Base-by-base conservation (phyloP, 1,284 basidiomycete genomes). In the Crepidotus sp. region DNA sequence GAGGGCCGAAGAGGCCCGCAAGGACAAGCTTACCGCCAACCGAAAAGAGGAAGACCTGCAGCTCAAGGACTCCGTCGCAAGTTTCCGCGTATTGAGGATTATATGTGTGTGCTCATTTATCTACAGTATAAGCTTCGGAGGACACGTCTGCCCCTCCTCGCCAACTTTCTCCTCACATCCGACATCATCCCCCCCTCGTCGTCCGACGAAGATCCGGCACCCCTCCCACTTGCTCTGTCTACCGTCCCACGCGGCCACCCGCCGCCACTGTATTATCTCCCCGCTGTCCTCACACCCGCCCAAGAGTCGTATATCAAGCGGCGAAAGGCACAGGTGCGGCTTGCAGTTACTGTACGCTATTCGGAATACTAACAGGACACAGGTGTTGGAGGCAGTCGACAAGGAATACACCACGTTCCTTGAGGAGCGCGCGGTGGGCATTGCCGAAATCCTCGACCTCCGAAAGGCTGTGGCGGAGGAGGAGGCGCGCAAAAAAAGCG, bases 31-130 rank as follows among this genome's bases (percentile, higher is more conserved):
- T 32, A 54, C 57, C 29, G 82, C 84, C 36, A 84, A 77, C 61
- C 68, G 83, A 50, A 84, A 77, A 60, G 84, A 87, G 61, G 83
- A 87, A 59, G 84, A 88, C 6, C 59, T 86, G 36, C 80, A 83
- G 57, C 69, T 87, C 36, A 82, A 78, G 60, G 82, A 86, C 55
- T 85, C 82, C 2, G 76, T 87, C 53, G 83, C 85, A 58, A 50
- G 83, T 72, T 15, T 40, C 14, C 32, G 11, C 41, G 24, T 11
- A 36, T 32, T 42, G 42, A 17, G 25, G 22, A 13, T 3, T 6
- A 3, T 31, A 14, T 34, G 6, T 11, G 22, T 44, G 19, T n/a
- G 14, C 21, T 44, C 19, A 42, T 26, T 27, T 15, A 3, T 21
- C 1, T 10, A 15, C 49, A 86, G 83, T 74, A 80, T 59, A 85